Evolutionary conservation across 1,139 yeast genomes (phyloP).

Genomic region (Yueomyces sp.): DNA sequence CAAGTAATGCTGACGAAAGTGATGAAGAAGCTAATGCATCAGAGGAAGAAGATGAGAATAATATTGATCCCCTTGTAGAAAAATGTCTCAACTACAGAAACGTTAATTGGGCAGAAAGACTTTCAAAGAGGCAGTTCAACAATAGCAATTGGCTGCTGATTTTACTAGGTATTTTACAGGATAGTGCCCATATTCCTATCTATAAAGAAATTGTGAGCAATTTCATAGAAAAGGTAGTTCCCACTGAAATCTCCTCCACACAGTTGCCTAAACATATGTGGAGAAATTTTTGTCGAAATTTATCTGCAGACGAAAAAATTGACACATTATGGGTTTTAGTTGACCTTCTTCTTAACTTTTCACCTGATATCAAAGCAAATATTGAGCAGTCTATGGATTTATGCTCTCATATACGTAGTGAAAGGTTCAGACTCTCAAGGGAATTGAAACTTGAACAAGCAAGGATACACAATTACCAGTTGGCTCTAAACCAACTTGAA

Average conservation of each 20-base stretch:
- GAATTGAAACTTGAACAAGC: slow-evolving; percentile 11
- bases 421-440: slow-evolving; percentile 19
- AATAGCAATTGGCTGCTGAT: slow-evolving; percentile 83
- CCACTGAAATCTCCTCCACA: slow-evolving; percentile 12
- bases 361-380: slow-evolving; percentile 19
- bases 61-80: slow-evolving; percentile 22
- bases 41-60: slow-evolving; percentile 4
- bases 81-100: slow-evolving; percentile 49
- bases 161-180: slow-evolving; percentile 54
- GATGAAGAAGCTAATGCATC: slow-evolving; percentile 9
- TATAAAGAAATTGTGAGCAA: slow-evolving; percentile 14
- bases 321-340: slow-evolving; percentile 20
- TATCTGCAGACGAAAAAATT: slow-evolving; percentile 18
- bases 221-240: slow-evolving; percentile 16
- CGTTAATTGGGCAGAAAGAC: slow-evolving; percentile 63
- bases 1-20: slow-evolving; percentile 1
- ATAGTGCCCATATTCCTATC: slow-evolving; percentile 19
- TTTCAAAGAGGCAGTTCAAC: slow-evolving; percentile 59
- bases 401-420: slow-evolving; percentile 23
- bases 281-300: slow-evolving; percentile 21
- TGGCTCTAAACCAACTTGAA: neutral
- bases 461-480: slow-evolving; percentile 5
- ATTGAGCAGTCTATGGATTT: slow-evolving; percentile 23
- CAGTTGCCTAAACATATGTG: slow-evolving; percentile 22
- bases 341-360: slow-evolving; percentile 20